Conservation (phyloP, 1,139 yeast genomes). For the Zygotorulaspora mrakii region DNA sequence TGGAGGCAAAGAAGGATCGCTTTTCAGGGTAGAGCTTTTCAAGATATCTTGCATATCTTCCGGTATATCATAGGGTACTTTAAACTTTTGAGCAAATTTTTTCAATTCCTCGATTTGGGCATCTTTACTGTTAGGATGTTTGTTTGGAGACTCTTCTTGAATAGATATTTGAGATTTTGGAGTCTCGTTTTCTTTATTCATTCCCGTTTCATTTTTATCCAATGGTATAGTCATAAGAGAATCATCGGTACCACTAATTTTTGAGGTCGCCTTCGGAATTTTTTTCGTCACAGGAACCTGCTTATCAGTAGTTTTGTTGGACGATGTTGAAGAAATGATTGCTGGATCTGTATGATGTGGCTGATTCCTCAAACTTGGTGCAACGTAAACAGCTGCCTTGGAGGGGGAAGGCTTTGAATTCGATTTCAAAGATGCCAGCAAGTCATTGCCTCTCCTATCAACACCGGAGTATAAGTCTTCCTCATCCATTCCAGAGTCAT, state of each 20-base stretch:
- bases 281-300: conserved; percentile 4
- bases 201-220: not conserved
- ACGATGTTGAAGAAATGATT: conserved; percentile 48
- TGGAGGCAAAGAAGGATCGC: conserved; percentile 28
- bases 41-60: conserved; percentile 68
- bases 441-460: conserved; percentile 54
- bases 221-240: not conserved
- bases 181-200: not conserved
- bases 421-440: conserved; percentile 55
- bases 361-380: conserved; percentile 66
- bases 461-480: conserved; percentile 97
- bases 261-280: conserved; percentile 4
- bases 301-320: conserved; percentile 10
- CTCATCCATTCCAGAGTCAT: conserved; percentile 86
- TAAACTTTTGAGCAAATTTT: conserved; percentile 79
- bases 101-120: conserved; percentile 74
- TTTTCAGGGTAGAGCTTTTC: conserved; percentile 34
- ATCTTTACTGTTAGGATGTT: conserved; percentile 41
- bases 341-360: conserved; percentile 74
- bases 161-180: not conserved
- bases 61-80: conserved; percentile 72
- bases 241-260: not conserved
- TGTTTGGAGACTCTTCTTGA: conserved; percentile 12
- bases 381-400: conserved; percentile 34
- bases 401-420: conserved; percentile 32